phyloP scores from a whole-genome alignment of 768 basidiomycete genomes.

The Suillus occidentalis region DNA sequence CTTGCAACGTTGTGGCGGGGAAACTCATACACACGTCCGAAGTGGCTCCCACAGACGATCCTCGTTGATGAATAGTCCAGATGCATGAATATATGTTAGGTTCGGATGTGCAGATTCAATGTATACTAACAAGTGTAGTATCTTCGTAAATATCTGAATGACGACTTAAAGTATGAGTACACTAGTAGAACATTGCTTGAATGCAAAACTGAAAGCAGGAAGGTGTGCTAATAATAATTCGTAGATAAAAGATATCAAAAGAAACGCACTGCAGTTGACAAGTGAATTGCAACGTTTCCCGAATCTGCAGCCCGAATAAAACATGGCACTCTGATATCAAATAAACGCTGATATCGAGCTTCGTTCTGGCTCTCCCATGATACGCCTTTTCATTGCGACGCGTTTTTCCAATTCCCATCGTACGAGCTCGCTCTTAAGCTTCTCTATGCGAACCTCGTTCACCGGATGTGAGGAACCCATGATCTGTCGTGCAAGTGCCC shows the following conservation, averaged over 20 bases:
- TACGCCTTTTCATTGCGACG: constrained; percentile 23
- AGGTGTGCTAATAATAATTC: not conserved
- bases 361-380: constrained; percentile 22
- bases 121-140: too few species aligned
- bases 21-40: not conserved
- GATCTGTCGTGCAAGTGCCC: constrained; percentile 28
- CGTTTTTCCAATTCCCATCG: constrained; percentile 43
- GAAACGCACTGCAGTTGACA: not conserved
- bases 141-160: not conserved
- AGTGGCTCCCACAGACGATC: not conserved
- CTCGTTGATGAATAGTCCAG: not conserved
- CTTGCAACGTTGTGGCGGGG: not conserved
- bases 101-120: too few species aligned
- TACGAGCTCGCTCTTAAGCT: constrained; percentile 43
- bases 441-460: constrained; percentile 40
- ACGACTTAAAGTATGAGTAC: not conserved
- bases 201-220: not conserved
- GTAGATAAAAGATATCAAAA: not conserved
- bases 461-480: constrained; percentile 48
- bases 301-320: not conserved
- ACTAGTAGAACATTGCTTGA: not conserved
- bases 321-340: not conserved
- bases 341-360: constrained; percentile 10
- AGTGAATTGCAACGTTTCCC: not conserved
- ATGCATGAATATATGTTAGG: too few species aligned